These are phyloP conservation scores for Pseudopyrenochaeta lycopersici DNA, from an alignment of 2,329 filamentous ascomycete genomes.

Conservation along the genomic window DNA sequence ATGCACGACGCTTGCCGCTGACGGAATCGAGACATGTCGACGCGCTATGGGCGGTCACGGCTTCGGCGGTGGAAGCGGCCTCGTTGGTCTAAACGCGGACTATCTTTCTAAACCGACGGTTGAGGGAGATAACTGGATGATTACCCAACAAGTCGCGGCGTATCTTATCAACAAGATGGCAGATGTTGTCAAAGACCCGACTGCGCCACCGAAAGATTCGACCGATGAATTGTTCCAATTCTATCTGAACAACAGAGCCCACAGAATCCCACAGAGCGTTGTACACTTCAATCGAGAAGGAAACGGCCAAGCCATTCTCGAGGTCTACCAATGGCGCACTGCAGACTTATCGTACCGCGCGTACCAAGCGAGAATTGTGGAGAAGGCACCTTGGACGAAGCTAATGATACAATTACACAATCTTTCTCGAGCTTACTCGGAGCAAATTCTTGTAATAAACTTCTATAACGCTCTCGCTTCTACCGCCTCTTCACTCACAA, in stretches of 20 bases:
- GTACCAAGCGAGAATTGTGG: conserved; percentile 55
- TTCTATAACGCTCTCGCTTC: conserved; percentile 54
- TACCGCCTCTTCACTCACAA: conserved; percentile 30
- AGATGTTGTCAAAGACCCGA: conserved; percentile 48
- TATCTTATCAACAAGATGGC: conserved; percentile 64
- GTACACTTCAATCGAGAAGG: conserved; percentile 34
- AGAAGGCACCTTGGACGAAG: conserved; percentile 59
- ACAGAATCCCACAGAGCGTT: conserved; percentile 36
- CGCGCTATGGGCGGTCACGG: conserved; percentile 64
- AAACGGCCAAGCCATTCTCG: conserved; percentile 52
- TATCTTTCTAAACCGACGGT: conserved; percentile 64
- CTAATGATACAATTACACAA: conserved; percentile 55
- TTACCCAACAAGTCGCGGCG: conserved; percentile 62
- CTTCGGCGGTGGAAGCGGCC: conserved; percentile 62
- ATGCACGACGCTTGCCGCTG: conserved; percentile 62
- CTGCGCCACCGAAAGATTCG: conserved; percentile 44
- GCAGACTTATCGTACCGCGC: conserved; percentile 54
- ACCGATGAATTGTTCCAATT: conserved; percentile 53
- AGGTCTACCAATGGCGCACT: conserved; percentile 57
- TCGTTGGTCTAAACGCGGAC: conserved; percentile 62
- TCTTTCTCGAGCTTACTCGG: conserved; percentile 57
- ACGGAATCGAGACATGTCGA: conserved; percentile 64
- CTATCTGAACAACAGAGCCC: conserved; percentile 47
- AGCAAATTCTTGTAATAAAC: conserved; percentile 58
- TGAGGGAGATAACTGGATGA: conserved; percentile 67